Evolutionary conservation across 176 grass and related monocot genomes (phyloP), one percentile per base, ranked within the genome.

Genomic region (Oryza brachyantha): DNA sequence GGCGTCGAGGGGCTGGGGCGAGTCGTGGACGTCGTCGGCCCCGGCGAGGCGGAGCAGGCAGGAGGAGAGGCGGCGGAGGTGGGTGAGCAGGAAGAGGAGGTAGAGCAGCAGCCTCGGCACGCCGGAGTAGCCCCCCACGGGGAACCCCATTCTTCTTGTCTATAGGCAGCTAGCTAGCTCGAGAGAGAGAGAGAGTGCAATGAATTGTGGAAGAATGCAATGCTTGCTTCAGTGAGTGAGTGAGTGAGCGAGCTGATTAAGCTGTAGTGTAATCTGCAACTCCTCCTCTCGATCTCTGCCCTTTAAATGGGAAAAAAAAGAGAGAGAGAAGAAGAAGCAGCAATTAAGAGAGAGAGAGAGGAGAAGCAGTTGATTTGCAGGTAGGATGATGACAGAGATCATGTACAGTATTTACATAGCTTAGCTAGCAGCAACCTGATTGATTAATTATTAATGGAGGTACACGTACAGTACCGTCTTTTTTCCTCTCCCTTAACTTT

Each of bases 41-140:
- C 94, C 89, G 67, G 86, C 24, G 21, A 90, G 68, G 84, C 74
- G 72, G 82, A 97, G 88, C 60, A 79, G 60, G 62, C 89, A 83
- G 3, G 81, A 78, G 29, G 89, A 37, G 63, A 88, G 16, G 58
- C 86, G 89, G 65, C 91, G 94, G 29, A 97, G 74, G 79, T 86
- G 81, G 66, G 46, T 73, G 58, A 97, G 89, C 17, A 93, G 66
- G 45, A 91, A 54, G 52, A 91, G 75, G 0, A 97, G 39, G 37
- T 84, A 85, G 0, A 90, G 75, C 11, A 92, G 8, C 10, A 97
- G 27, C 75, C 76, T 81, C 2, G 94, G 94, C 54, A 91, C 61
- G 48, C 93, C 94, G 7, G 88, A 86, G 81, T 90, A 97, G 7
- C 63, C 81, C 3, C 21, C 52, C 1, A 87, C 86, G 0, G 94